Evolutionary conservation across 768 basidiomycete species (phyloP), one percentile per base, ranked within the genome.

Genomic region (Rhizopogon vulgaris): DNA sequence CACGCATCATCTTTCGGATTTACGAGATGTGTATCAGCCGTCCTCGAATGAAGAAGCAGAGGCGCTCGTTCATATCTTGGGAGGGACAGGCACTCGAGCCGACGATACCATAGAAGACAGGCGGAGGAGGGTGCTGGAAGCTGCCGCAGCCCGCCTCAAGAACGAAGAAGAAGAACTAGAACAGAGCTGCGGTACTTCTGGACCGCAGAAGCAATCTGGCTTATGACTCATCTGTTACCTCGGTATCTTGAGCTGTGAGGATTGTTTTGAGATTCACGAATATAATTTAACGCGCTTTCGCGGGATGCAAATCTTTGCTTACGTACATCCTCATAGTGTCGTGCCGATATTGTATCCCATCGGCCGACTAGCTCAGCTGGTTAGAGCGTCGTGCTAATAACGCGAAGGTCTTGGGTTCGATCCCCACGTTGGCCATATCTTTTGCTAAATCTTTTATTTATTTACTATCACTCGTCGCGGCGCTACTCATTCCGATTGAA

Each of bases 341-440:
- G 4, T 34, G 11, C 32, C 12, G 4, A 11, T 2, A 5, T 4
- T 4, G 4, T 34, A 34, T 34, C 12, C 4, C 32, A 34, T 4
- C 32, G 85, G 85, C 85, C 84, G 85, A 80, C 83, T 88, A 87
- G 86, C 87, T 89, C 86, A 89, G 87, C 74, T 87, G 87, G 86
- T 88, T 87, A 87, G 86, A 87, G 86, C 85, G 85, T 87, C 80
- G 85, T 85, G 82, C 85, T 87, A 87, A 62, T 68, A 66, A 80
- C 77, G 76, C 79, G 77, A 80, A 81, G 78, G 80, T 79, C 79
- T 76, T 81, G 78, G 78, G 79, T 81, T 80, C 79, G 78, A 81
- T 73, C 78, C 79, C 78, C 78, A 78, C 75, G 76, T 78, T 78
- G 78, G 78, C 78, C 78, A 80, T 40, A 42, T 28, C 27, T 50